A percentile compares a stretch with the other conserved stretches of the same genome.
These are phyloP conservation scores for Pestalotiopsis sp. DNA, from an alignment of 2,329 filamentous ascomycete species.

Conservation along the genomic window DNA sequence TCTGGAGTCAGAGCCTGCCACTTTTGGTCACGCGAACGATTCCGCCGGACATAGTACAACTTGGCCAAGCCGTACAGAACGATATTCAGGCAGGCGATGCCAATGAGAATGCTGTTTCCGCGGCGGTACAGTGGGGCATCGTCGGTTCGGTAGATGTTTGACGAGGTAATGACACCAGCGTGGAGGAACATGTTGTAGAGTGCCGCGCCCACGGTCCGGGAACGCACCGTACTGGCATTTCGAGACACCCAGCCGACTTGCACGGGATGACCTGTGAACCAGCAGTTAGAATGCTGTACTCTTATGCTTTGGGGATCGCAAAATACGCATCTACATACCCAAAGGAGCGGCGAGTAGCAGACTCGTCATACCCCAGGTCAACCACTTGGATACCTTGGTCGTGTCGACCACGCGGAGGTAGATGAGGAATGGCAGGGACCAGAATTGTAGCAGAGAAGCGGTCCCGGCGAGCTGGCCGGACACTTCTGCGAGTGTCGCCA, in stretches of 20 bases:
- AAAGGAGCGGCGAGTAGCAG: conserved; percentile 43
- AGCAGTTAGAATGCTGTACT: background rate
- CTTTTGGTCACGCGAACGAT: conserved; percentile 42
- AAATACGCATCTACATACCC: conserved; percentile 28
- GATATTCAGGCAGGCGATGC: conserved; percentile 51
- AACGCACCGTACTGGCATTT: conserved; percentile 61
- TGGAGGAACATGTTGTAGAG: conserved; percentile 55
- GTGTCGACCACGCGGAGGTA: conserved; percentile 46
- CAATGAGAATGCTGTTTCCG: conserved; percentile 58
- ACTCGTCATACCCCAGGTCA: conserved; percentile 43
- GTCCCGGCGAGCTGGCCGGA: conserved; percentile 51
- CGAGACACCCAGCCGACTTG: conserved; percentile 39
- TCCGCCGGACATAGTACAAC: conserved; percentile 53
- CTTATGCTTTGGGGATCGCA: conserved; percentile 7
- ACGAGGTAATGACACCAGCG: conserved; percentile 33
- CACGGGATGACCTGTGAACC: conserved; percentile 20
- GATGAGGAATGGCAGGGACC: conserved; percentile 62
- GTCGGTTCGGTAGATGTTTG: conserved; percentile 39
- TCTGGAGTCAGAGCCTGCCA: conserved; percentile 52
- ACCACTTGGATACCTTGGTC: conserved; percentile 40
- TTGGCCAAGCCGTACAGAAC: conserved; percentile 51
- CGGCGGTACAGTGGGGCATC: conserved; percentile 55
- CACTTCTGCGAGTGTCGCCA: conserved; percentile 43
- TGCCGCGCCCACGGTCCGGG: conserved; percentile 58
- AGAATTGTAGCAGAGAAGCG: conserved; percentile 53